Percentiles rank a stretch among this genome's conserved stretches.
Conservation (phyloP, 805 yeast species). For the Ogataea haglerorum region DNA sequence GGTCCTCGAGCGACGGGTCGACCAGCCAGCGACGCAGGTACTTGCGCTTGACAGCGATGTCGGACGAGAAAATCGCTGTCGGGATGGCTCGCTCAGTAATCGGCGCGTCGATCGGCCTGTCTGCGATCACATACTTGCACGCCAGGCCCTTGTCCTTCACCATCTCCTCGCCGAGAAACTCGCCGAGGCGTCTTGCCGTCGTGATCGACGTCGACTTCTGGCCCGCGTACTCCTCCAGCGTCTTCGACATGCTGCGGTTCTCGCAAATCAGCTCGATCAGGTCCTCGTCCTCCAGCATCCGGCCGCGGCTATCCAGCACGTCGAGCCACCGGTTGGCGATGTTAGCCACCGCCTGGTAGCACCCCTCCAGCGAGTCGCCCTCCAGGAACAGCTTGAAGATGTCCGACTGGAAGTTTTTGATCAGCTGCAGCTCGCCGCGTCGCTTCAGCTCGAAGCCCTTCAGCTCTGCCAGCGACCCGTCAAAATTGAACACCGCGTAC, state of each 20-base stretch:
- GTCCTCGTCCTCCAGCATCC: constrained; percentile 88
- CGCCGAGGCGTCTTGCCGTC: constrained; percentile 90
- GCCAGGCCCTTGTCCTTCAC: constrained; percentile 95
- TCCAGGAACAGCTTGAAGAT: constrained; percentile 87
- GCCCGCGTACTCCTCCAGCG: constrained; percentile 80
- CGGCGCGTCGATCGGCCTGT: constrained; percentile 78
- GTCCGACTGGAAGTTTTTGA: constrained; percentile 93
- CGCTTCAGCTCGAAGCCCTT: constrained; percentile 96
- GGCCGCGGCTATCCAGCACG: constrained; percentile 83
- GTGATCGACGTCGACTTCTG: constrained; percentile 96
- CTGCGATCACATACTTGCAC: constrained; percentile 87
- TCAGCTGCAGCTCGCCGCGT: constrained; percentile 91
- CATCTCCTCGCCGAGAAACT: constrained; percentile 93
- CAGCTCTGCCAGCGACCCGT: constrained; percentile 90
- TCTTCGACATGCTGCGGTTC: constrained; percentile 91
- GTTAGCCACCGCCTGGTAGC: constrained; percentile 85
- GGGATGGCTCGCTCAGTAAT: constrained; percentile 97
- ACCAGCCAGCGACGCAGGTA: constrained; percentile 84
- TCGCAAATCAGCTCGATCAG: constrained; percentile 93
- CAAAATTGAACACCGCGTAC: constrained; percentile 94
- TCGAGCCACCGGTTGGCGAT: constrained; percentile 97
- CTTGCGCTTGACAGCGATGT: constrained; percentile 59
- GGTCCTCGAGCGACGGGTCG: constrained; percentile 70
- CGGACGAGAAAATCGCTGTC: constrained; percentile 91
- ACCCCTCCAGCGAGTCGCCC: constrained; percentile 71